phyloP scores from a whole-genome alignment of 768 basidiomycete species.

The Trametes villosa region DNA sequence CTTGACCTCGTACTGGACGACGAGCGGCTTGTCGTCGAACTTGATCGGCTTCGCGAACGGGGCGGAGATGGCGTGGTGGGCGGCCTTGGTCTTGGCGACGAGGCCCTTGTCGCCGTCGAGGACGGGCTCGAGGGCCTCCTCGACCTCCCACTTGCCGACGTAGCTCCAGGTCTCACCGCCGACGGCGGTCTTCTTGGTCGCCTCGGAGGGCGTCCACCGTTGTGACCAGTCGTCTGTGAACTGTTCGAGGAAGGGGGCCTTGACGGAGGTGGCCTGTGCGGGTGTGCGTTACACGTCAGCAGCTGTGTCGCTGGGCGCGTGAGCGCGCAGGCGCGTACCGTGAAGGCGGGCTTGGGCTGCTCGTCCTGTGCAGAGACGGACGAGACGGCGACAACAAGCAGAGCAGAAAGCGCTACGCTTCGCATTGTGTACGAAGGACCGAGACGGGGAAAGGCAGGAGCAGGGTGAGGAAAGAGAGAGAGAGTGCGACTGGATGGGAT shows the following conservation, averaged over 20 bases:
- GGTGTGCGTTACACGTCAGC: conserved; percentile 16
- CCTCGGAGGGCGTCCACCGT: conserved; percentile 96
- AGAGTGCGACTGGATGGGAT: conserved; percentile 30
- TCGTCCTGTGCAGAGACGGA: conserved; percentile 62
- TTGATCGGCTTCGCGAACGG: conserved; percentile 79
- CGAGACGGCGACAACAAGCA: conserved; percentile 69
- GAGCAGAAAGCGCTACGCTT: conserved; percentile 81
- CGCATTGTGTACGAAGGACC: conserved; percentile 84
- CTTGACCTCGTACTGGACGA: conserved; percentile 99
- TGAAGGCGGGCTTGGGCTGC: conserved; percentile 69
- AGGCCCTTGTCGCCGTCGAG: conserved; percentile 89
- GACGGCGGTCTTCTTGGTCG: conserved; percentile 96
- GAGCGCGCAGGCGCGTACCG: conserved; percentile 47
- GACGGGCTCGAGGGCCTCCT: conserved; percentile 78
- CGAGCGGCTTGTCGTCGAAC: conserved; percentile 83
- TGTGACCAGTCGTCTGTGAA: conserved; percentile 90
- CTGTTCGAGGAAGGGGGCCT: conserved; percentile 94
- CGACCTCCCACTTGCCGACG: conserved; percentile 96
- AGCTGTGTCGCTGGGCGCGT: neutral
- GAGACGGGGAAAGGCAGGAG: conserved; percentile 43
- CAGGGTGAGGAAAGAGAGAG: conserved; percentile 42
- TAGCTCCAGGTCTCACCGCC: conserved; percentile 97
- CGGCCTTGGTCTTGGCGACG: conserved; percentile 95
- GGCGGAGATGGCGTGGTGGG: conserved; percentile 98
- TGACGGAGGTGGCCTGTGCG: conserved; percentile 77